Percentiles rank a stretch among this genome's conserved stretches.
These are phyloP conservation scores for Vigna mungo DNA, from an alignment of 306 rosid species.

Conservation along the genomic window DNA sequence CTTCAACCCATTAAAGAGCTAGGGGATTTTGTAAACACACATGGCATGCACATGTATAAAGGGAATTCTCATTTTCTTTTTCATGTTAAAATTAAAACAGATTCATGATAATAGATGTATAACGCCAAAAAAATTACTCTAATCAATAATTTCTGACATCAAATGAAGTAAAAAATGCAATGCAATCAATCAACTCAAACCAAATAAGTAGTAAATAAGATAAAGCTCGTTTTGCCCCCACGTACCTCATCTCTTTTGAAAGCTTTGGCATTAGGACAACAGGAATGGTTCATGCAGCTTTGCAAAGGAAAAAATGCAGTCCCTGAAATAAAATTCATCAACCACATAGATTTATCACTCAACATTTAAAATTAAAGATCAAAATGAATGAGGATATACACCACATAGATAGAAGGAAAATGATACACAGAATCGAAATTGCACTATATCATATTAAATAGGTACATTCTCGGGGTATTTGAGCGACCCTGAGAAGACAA, in stretches of 20 bases:
- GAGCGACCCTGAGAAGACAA: background rate
- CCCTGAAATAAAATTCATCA: conserved; percentile 58
- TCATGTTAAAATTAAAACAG: background rate
- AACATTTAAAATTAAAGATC: background rate
- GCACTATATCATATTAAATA: background rate
- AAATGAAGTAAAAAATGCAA: conserved; percentile 32
- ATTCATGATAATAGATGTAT: background rate
- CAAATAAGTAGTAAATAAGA: conserved; percentile 15
- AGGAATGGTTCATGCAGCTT: conserved; percentile 96
- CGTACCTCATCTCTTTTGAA: conserved; percentile 94
- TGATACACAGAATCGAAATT: background rate
- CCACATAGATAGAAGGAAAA: background rate
- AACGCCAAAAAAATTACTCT: conserved; percentile 2
- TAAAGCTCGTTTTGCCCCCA: conserved; percentile 29
- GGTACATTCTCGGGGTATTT: background rate
- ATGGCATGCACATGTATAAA: conserved; percentile 7
- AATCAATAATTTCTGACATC: conserved; percentile 19
- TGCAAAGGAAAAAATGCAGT: conserved; percentile 91
- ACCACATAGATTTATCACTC: background rate
- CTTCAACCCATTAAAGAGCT: conserved; percentile 14
- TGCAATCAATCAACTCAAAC: conserved; percentile 2
- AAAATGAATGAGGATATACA: conserved; percentile 1
- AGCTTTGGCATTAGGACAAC: conserved; percentile 91
- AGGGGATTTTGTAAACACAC: conserved; percentile 21
- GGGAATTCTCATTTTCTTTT: conserved; percentile 4